Conservation (phyloP, 2,329 filamentous ascomycete species). For the Coleophoma crateriformis region DNA sequence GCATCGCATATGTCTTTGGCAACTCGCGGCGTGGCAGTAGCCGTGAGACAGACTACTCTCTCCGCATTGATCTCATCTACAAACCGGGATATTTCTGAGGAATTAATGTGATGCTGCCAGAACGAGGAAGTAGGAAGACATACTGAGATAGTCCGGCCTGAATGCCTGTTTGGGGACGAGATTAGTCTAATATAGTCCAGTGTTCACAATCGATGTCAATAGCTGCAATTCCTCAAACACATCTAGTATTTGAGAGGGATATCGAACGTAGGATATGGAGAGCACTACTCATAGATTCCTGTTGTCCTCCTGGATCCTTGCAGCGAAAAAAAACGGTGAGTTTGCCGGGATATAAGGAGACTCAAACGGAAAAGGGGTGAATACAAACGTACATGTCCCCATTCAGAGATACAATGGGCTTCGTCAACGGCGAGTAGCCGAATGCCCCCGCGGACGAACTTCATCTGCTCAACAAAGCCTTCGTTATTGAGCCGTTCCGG, state of each 20-base stretch:
- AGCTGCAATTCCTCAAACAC: too few relatives aligned
- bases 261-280: too few relatives aligned
- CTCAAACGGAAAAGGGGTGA: too few relatives aligned
- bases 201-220: too few relatives aligned
- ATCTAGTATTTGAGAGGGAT: too few relatives aligned
- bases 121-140: not conserved
- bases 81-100: slow-evolving; percentile 43
- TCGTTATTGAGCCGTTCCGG: slow-evolving; percentile 58
- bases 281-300: too few relatives aligned
- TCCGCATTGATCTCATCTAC: slow-evolving; percentile 49
- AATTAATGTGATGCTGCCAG: not conserved
- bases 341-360: too few relatives aligned
- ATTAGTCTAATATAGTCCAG: too few relatives aligned
- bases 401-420: slow-evolving; percentile 54
- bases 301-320: too few relatives aligned
- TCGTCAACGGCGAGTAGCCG: slow-evolving; percentile 53
- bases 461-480: slow-evolving; percentile 50
- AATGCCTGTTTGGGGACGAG: slow-evolving; percentile 25
- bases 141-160: slow-evolving; percentile 44
- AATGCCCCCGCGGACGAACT: slow-evolving; percentile 46
- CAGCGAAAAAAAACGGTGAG: too few relatives aligned
- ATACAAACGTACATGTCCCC: slow-evolving; percentile 31
- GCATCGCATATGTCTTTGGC: slow-evolving; percentile 46
- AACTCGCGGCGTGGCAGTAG: slow-evolving; percentile 53
- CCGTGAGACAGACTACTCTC: slow-evolving; percentile 53